Percentiles rank a stretch among this genome's conserved stretches.
These are phyloP conservation scores for Polymyxa betae DNA, from an alignment of 208 protist genomes.

Conservation along the genomic window DNA sequence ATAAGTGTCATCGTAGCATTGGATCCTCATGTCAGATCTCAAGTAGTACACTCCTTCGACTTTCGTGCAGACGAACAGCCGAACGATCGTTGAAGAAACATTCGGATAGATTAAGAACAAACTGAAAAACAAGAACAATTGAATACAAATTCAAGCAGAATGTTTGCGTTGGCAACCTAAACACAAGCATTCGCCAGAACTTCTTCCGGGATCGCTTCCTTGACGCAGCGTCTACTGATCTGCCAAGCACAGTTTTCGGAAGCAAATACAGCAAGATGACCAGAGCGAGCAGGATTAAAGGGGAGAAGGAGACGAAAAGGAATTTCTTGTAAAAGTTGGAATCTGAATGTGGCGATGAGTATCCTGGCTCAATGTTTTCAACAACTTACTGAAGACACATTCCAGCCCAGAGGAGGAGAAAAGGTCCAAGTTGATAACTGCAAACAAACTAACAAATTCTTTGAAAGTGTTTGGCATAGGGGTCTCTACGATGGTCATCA, in stretches of 20 bases:
- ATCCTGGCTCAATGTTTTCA: not conserved
- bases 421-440: conserved; percentile 46
- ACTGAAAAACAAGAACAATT: not conserved
- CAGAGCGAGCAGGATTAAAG: not conserved
- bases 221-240: not conserved
- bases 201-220: conserved; percentile 31
- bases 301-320: conserved; percentile 18
- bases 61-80: conserved; percentile 49
- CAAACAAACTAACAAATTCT: conserved; percentile 28
- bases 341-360: not conserved
- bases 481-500: conserved; percentile 2
- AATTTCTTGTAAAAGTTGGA: conserved; percentile 40
- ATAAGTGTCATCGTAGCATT: not conserved
- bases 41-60: conserved; percentile 52
- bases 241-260: not conserved
- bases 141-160: not conserved
- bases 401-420: not conserved
- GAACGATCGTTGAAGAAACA: conserved; percentile 47
- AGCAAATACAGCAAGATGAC: conserved; percentile 47
- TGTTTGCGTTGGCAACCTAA: not conserved
- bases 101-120: conserved; percentile 49
- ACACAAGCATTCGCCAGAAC: conserved; percentile 54
- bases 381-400: conserved; percentile 19
- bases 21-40: not conserved
- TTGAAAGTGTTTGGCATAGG: conserved; percentile 28